Conservation (phyloP, 306 rosid genomes). For the Medicago truncatula region MtrunA17r5.0-ANR NC_053044.1:42287501-42288000, state of each 20-base stretch:
- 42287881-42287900: slow-evolving; percentile 81
- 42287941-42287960: slow-evolving; percentile 90
- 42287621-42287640: slow-evolving; percentile 15
- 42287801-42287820: neutral
- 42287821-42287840: neutral
- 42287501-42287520: slow-evolving; percentile 91
- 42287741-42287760: slow-evolving; percentile 77
- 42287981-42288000: slow-evolving; percentile 89
- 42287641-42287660: slow-evolving; percentile 6
- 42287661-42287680: slow-evolving; percentile 15
- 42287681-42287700: slow-evolving; percentile 59
- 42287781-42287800: slow-evolving; percentile 25
- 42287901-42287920: slow-evolving; percentile 73
- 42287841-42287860: slow-evolving; percentile 74
- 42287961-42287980: slow-evolving; percentile 95
- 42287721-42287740: slow-evolving; percentile 93
- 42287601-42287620: slow-evolving; percentile 88
- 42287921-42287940: slow-evolving; percentile 65
- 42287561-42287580: slow-evolving; percentile 96
- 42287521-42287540: slow-evolving; percentile 75
- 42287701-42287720: slow-evolving; percentile 94
- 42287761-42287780: slow-evolving; percentile 50
- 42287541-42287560: slow-evolving; percentile 80
- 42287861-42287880: slow-evolving; percentile 63
- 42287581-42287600: slow-evolving; percentile 87